Evolutionary conservation across 805 yeast genomes (phyloP).

Genomic region (Teunomyces tritomae): DNA sequence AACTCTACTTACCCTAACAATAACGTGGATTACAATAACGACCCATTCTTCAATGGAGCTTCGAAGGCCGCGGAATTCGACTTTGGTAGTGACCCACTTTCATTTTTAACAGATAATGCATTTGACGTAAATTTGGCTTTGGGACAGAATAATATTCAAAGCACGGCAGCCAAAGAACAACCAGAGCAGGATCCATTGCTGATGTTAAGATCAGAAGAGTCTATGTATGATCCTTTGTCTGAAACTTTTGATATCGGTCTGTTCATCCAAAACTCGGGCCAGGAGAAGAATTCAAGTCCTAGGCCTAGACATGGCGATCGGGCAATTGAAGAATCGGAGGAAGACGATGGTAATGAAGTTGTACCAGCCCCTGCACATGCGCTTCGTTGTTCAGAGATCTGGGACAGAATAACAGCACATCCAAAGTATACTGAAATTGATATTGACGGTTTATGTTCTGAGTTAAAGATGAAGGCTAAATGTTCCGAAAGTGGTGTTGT

Average conservation of each 20-base stretch:
- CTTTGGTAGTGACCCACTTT: constrained; percentile 37
- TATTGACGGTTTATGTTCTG: constrained; percentile 89
- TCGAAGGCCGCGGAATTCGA: constrained; percentile 6
- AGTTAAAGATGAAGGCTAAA: constrained; percentile 87
- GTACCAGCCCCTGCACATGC: constrained; percentile 69
- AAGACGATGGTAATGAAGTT: constrained; percentile 36
- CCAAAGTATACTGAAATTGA: constrained; percentile 92
- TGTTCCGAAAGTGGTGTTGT: constrained; percentile 94
- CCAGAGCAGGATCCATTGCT: constrained; percentile 36
- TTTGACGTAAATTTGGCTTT: constrained; percentile 59
- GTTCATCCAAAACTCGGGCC: constrained; percentile 17
- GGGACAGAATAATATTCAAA: not conserved
- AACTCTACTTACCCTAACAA: constrained; percentile 12
- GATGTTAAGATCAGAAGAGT: constrained; percentile 52
- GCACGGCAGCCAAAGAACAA: not conserved
- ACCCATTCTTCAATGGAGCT: constrained; percentile 14
- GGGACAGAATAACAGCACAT: constrained; percentile 95
- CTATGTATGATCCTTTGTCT: constrained; percentile 53
- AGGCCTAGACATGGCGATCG: constrained; percentile 1
- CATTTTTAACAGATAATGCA: constrained; percentile 46
- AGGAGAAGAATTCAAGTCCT: not conserved
- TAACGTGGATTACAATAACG: constrained; percentile 19
- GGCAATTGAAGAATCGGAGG: constrained; percentile 21
- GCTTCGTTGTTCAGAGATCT: constrained; percentile 80
- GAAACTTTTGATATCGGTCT: constrained; percentile 38